Evolutionary conservation across 2,329 filamentous ascomycete genomes (phyloP), one percentile per base, ranked within the genome.

Genomic region (Ambrosiella cleistominuta): DNA sequence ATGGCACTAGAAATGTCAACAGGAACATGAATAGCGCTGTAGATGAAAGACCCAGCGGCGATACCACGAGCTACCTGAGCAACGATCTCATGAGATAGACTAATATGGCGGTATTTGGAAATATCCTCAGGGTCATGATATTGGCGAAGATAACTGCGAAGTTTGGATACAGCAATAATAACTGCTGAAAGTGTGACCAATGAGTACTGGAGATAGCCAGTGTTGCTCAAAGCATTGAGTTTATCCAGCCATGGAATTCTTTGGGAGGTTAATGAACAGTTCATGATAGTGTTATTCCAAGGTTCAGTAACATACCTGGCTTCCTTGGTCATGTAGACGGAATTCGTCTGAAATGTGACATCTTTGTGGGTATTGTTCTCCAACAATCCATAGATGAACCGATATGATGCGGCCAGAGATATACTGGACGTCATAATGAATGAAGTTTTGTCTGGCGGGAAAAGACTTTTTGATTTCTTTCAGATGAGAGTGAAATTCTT

Each of bases 61-160:
- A 69, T 63, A 15, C 69, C 67, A 19, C 75, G 69, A 35, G 68
- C 63, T 7, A 66, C 62, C 62, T 77, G 74, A 17, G 71, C 71
- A 50, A 65, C 63, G 50, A 75, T 60, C 60, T 77, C 75, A 63
- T 72, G 73, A 0, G 35, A 19, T 7, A 60, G 27, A 36, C 56
- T 60, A 9, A 44, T 53, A 42, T 57, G 56, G 45, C 59, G 56
- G 39, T 58, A 58, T 51, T 58, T 60, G 19, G 57, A 6, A 13
- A 58, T n/a, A 49, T 55, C 57, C 8, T 54, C 56, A 11, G 54
- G 15, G 11, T 54, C 54, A 7, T 39, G 56, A 53, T 27, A 5
- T 9, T 35, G 39, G n/a, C 55, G 55, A 3, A 54, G 36, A 38
- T 56, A 56, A 11, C 27, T 17, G 27, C 11, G 56, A 2, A 54